These are phyloP conservation scores for Wickerhamiella kazuoi DNA, from an alignment of 805 yeast species.

Conservation along the genomic window DNA sequence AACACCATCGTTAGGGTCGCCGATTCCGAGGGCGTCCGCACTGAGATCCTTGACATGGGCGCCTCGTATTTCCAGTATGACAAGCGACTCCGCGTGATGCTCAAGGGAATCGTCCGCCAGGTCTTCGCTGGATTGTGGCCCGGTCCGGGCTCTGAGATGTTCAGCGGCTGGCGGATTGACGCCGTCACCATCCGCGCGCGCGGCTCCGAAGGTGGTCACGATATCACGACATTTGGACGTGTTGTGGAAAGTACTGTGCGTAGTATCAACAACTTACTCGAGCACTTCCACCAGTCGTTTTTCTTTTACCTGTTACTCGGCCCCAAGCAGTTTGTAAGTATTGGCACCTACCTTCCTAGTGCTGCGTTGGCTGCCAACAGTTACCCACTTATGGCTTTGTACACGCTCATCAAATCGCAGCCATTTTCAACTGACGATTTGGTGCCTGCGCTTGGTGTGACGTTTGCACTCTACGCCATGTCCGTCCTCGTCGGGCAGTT, in stretches of 20 bases:
- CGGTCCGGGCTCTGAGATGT: constrained; percentile 68
- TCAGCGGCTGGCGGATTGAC: constrained; percentile 92
- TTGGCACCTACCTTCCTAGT: constrained; percentile 81
- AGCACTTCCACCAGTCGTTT: constrained; percentile 92
- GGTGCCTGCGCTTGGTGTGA: constrained; percentile 19
- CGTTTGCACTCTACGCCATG: constrained; percentile 11
- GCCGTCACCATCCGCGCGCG: constrained; percentile 63
- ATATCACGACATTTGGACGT: constrained; percentile 84
- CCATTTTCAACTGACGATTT: constrained; percentile 13
- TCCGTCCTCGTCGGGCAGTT: not conserved
- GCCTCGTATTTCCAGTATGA: constrained; percentile 27
- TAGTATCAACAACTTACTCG: constrained; percentile 77
- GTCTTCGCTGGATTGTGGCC: constrained; percentile 51
- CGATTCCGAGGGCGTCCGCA: constrained; percentile 57
- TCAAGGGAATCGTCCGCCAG: constrained; percentile 49
- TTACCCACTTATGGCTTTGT: constrained; percentile 51
- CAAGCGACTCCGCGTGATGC: constrained; percentile 37
- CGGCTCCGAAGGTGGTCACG: constrained; percentile 41
- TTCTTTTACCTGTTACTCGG: constrained; percentile 75
- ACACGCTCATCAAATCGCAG: constrained; percentile 17
- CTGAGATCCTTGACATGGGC: constrained; percentile 39
- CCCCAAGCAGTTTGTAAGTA: constrained; percentile 70
- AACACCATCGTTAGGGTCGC: constrained; percentile 63
- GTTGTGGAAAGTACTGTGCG: constrained; percentile 74
- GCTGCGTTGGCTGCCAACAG: constrained; percentile 56